Conservation (phyloP, 257 asterid genomes). For the Solanum sitiens region DNA sequence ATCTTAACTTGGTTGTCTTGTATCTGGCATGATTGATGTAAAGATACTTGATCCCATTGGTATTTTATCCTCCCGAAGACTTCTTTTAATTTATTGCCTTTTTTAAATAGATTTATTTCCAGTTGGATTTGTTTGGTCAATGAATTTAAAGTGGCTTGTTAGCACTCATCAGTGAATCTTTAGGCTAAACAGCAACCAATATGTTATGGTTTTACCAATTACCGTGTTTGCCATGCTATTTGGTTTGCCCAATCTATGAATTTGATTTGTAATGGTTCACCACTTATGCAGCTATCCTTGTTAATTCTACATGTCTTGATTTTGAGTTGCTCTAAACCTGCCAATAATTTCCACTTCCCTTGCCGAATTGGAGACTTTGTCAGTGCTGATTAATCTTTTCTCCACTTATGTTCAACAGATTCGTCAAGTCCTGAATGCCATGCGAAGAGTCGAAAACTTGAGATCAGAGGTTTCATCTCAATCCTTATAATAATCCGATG, state of each 20-base stretch:
- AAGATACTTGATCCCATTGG: neutral
- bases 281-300: neutral
- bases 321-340: neutral
- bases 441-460: constrained; percentile 60
- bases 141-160: neutral
- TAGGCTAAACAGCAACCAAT: neutral
- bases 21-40: neutral
- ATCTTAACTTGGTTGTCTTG: neutral
- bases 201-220: neutral
- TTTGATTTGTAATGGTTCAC: neutral
- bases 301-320: neutral
- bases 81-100: neutral
- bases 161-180: neutral
- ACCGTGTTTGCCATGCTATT: neutral
- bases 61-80: neutral
- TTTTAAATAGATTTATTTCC: neutral
- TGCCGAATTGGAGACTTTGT: neutral
- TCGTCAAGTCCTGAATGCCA: constrained; percentile 72
- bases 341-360: neutral
- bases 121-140: neutral
- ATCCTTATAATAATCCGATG: neutral
- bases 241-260: neutral
- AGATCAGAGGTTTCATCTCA: constrained; percentile 61
- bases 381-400: neutral
- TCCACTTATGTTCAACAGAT: constrained; percentile 34